Evolutionary conservation across 116 monocot genomes (phyloP), one percentile per base, ranked within the genome.

Genomic region (Trichopus zeylanicus): DNA sequence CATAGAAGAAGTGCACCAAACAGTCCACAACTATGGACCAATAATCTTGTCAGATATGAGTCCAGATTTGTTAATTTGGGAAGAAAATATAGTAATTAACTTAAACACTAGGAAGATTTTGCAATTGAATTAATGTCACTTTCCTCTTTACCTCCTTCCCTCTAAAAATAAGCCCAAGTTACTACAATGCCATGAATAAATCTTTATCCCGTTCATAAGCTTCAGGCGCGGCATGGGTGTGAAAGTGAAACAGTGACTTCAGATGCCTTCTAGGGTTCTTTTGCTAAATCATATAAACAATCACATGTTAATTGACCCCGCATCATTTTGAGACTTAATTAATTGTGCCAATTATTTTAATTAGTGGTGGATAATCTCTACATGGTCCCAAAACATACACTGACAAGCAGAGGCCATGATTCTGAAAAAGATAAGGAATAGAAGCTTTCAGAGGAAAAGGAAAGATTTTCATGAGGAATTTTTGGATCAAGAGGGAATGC

Each of bases 401-500:
- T 26, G 21, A 48, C 48, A 58, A 42, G 56, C 56, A 42, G 46
- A 63, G 55, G 24, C 26, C 29, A 66, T 3, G 51, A 27, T 16
- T 29, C 53, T 26, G 23, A 49, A 13, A 27, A 12, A 4, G n/a
- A 7, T 7, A 8, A 62, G n/a, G 6, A 16, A n/a, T 48, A 48
- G 0, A 15, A 6, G 8, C 15, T 8, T 37, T 37, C n/a, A 18
- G 0, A 48, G n/a, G n/a, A 48, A 48, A 49, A 49, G 22, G 0
- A 20, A 22, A 22, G 19, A 11, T n/a, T 48, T 51, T 57, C 49
- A 37, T 23, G 52, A 64, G 49, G 34, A 10, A 59, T 38, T 64
- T 65, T 65, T 72, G 64, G 65, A 72, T 64, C 59, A 59, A 12
- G 16, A 53, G 39, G 31, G 51, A 51, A 3, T 11, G 46, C 15